Conservation (phyloP, 1,284 basidiomycete species). For the Ceratobasidium sp. region DNA sequence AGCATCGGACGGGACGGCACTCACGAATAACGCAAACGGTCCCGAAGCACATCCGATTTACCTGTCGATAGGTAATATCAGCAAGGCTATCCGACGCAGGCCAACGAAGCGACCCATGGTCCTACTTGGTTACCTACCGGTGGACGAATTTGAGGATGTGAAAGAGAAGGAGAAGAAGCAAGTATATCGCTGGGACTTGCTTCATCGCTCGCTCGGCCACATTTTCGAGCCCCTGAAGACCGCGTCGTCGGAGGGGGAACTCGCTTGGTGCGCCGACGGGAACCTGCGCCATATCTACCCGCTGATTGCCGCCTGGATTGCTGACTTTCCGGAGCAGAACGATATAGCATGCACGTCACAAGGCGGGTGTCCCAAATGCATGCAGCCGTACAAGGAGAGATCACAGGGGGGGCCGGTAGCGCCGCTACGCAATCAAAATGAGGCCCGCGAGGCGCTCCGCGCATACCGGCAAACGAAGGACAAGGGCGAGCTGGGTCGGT, state of each 20-base stretch:
- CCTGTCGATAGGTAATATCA: constrained; percentile 38
- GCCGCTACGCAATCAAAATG: neutral
- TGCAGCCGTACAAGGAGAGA: neutral
- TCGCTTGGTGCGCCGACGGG: constrained; percentile 27
- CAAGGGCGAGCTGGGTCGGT: neutral
- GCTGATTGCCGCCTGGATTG: constrained; percentile 2
- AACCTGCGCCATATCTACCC: constrained; percentile 44
- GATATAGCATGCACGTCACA: constrained; percentile 7
- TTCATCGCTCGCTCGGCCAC: constrained; percentile 42
- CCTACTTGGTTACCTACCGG: constrained; percentile 38
- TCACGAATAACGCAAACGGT: neutral
- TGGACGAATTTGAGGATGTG: neutral
- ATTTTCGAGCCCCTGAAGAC: constrained; percentile 36
- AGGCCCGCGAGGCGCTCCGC: too few relatives aligned
- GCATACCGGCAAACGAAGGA: neutral
- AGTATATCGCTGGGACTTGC: neutral
- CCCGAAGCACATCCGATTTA: neutral
- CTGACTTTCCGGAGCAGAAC: constrained; percentile 28
- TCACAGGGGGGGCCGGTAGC: neutral
- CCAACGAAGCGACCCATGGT: constrained; percentile 27
- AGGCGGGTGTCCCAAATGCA: constrained; percentile 16
- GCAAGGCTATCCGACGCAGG: constrained; percentile 30
- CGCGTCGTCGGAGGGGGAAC: neutral
- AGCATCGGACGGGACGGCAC: neutral
- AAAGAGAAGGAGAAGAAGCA: neutral